These are phyloP conservation scores for Coffea eugenioides DNA, from an alignment of 257 asterid genomes.

Conservation along the genomic window DNA sequence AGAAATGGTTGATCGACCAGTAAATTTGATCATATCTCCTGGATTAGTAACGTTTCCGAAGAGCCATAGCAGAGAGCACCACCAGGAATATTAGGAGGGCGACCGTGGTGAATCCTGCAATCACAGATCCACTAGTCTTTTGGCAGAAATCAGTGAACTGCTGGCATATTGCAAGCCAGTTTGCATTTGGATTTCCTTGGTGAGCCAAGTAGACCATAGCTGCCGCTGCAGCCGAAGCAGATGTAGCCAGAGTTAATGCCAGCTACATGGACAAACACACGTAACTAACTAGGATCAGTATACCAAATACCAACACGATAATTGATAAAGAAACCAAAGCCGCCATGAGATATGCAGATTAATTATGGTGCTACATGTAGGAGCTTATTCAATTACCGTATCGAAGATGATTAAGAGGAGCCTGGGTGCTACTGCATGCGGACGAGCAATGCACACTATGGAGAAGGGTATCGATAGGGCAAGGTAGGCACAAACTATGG, in stretches of 20 bases:
- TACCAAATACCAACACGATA: not conserved
- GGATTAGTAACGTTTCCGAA: constrained; percentile 29
- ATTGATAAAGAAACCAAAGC: not conserved
- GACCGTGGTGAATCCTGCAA: constrained; percentile 44
- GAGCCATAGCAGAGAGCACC: constrained; percentile 52
- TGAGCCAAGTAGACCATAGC: constrained; percentile 78
- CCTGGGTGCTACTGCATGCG: constrained; percentile 36
- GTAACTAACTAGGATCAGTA: not conserved
- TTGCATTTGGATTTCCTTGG: constrained; percentile 54
- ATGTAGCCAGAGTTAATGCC: constrained; percentile 45
- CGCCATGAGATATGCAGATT: too few species aligned
- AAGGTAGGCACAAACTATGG: constrained; percentile 55
- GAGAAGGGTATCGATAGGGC: constrained; percentile 71
- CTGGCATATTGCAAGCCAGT: constrained; percentile 68
- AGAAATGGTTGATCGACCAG: not conserved
- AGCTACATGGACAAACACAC: constrained; percentile 33
- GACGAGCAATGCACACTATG: constrained; percentile 50
- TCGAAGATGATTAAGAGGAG: constrained; percentile 40
- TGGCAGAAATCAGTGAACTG: constrained; percentile 61
- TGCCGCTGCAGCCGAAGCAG: constrained; percentile 59
- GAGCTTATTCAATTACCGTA: constrained; percentile 36
- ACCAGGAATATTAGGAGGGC: constrained; percentile 42
- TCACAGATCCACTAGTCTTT: constrained; percentile 50
- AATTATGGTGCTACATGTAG: too few species aligned
- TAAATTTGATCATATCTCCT: not conserved